phyloP scores from a whole-genome alignment of 495 filamentous ascomycete genomes.

The Penicillium arizonense region DNA sequence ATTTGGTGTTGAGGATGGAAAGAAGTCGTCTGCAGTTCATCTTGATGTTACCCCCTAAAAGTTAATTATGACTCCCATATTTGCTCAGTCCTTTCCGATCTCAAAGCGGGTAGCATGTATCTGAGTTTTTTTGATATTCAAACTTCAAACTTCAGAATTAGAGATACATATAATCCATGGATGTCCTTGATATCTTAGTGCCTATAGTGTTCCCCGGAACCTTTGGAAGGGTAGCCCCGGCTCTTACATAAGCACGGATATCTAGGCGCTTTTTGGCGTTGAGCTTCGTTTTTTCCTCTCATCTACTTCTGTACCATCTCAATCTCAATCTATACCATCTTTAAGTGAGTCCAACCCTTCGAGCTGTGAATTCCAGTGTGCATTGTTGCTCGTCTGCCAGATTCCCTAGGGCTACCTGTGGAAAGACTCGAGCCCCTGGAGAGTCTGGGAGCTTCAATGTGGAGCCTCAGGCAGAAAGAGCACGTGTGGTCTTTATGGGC shows the following conservation, averaged over 20 bases:
- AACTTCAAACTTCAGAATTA: no score
- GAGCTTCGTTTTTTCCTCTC: constrained; percentile 27
- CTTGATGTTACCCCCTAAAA: background rate
- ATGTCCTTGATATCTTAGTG: no score
- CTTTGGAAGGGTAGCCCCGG: constrained; percentile 12
- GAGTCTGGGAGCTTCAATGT: constrained; percentile 6
- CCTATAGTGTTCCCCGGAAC: no score
- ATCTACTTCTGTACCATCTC: constrained; percentile 13
- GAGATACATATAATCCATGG: no score
- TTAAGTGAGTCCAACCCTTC: constrained; percentile 15
- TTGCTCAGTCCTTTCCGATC: background rate
- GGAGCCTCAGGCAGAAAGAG: constrained; percentile 10
- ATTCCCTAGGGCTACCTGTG: background rate
- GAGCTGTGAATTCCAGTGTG: background rate
- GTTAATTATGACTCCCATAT: background rate
- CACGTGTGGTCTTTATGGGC: constrained; percentile 17
- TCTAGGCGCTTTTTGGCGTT: constrained; percentile 21
- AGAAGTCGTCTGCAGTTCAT: background rate
- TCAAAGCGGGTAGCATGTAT: no score
- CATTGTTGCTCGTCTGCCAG: background rate
- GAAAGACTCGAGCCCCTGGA: background rate
- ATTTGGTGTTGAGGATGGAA: background rate
- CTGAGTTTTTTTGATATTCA: no score
- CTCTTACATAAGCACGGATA: constrained; percentile 16
- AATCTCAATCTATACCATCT: constrained; percentile 15